Percentiles rank a stretch among this genome's conserved stretches.
These are phyloP conservation scores for Myriosclerotinia curreyana DNA, from an alignment of 2,329 filamentous ascomycete species.

Conservation along the genomic window DNA sequence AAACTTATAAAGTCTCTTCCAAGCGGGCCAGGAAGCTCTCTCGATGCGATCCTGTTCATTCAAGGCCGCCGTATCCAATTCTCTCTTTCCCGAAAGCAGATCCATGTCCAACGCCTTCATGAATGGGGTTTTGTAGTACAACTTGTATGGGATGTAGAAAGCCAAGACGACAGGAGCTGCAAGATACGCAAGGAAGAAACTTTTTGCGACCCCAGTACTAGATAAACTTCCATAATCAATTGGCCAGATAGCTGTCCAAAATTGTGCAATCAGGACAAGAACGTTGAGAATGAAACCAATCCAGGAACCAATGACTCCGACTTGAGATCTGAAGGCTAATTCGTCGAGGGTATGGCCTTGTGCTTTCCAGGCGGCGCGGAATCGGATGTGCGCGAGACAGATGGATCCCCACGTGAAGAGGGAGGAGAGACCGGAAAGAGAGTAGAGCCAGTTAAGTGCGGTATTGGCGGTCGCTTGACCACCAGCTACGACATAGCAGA, in stretches of 20 bases:
- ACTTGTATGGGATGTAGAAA: constrained; percentile 64
- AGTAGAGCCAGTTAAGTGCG: constrained; percentile 63
- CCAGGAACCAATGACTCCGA: constrained; percentile 61
- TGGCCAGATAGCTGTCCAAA: constrained; percentile 47
- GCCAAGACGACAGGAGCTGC: constrained; percentile 52
- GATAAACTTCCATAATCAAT: constrained; percentile 42
- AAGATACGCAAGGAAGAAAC: constrained; percentile 59
- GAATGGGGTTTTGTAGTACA: constrained; percentile 46
- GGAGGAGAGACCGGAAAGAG: constrained; percentile 59
- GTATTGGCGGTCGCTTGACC: constrained; percentile 45
- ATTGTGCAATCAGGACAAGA: constrained; percentile 43
- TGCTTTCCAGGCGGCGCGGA: constrained; percentile 57
- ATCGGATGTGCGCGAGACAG: constrained; percentile 65
- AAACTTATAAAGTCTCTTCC: constrained; percentile 31
- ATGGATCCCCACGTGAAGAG: constrained; percentile 63
- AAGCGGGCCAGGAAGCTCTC: constrained; percentile 28
- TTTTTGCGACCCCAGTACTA: constrained; percentile 41
- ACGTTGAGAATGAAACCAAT: constrained; percentile 57
- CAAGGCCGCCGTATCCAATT: constrained; percentile 31
- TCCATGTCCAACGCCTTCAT: constrained; percentile 29
- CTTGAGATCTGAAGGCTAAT: constrained; percentile 59
- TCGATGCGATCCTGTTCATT: constrained; percentile 32
- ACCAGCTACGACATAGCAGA: constrained; percentile 51
- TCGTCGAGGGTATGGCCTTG: constrained; percentile 60
- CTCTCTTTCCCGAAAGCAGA: constrained; percentile 30